Base-by-base conservation (phyloP, 148 eudicot species). In the Amaranthus cruentus region DNA sequence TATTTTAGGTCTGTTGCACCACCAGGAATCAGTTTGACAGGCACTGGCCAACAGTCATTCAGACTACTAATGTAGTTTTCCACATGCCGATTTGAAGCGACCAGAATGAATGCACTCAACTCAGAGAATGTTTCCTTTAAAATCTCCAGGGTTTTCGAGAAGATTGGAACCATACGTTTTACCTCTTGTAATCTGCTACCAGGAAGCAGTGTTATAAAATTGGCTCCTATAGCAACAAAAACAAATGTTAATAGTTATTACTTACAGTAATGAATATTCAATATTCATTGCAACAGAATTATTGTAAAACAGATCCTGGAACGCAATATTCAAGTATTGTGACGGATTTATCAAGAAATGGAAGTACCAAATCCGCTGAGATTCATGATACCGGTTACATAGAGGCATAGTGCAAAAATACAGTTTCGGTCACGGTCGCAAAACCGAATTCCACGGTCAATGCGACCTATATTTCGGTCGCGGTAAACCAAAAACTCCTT, bases 131-230 rank as follows among this genome's bases (percentile, higher is more conserved):
- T 70, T 68, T 63, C 84, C 73, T 86, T 86, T 73, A 95, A 66
- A 69, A 82, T 71, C 70, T 84, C 78, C 87, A 91, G 64, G 65
- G 97, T 79, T 49, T 81, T 79, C 50, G 78, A 79, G 83, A 86
- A 95, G 67, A 95, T 88, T 21, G 97, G 83, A 79, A 92, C 88
- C 99, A 95, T 95, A 55, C 96, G 97, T 15, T 78, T 81, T 14
- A 95, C 97, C 83, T 91, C 99, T 83, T 91, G 99, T 68, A 90
- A 81, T 86, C 99, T 89, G 88, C 98, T 91, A 77, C 99, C 97
- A 72, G 99, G 97, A 83, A 91, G 94, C 84, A 95, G 74, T 60
- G 81, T 73, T 74, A 95, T 76, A 49, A 95, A 59, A 47, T 88
- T 85, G 42, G 87, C 81, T 70, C 89, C 99, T 95, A 78, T 49